Percentiles rank a stretch among this genome's conserved stretches.
These are phyloP conservation scores for Blastobotrys muscicola DNA, from an alignment of 805 yeast genomes.

Conservation along the genomic window DNA sequence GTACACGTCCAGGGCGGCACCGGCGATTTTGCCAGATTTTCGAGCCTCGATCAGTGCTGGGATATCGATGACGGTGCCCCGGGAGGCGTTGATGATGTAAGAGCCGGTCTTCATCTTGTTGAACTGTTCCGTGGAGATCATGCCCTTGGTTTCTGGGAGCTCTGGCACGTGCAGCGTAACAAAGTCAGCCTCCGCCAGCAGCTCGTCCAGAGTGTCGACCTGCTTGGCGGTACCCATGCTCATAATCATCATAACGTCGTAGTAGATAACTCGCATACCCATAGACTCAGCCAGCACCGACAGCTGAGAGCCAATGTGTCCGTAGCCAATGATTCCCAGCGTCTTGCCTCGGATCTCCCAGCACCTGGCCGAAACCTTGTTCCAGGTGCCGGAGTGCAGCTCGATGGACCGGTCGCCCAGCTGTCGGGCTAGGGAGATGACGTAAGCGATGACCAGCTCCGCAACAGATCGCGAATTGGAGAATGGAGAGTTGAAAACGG, in stretches of 20 bases:
- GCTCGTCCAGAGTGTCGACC: conserved; percentile 74
- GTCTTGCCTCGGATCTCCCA: conserved; percentile 99
- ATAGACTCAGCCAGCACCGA: conserved; percentile 94
- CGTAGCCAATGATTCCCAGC: conserved; percentile 93
- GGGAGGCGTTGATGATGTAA: conserved; percentile 87
- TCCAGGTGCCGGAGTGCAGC: conserved; percentile 95
- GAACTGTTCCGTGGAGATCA: conserved; percentile 83
- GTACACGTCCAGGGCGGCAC: conserved; percentile 93
- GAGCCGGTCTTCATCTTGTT: conserved; percentile 96
- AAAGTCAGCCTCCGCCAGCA: conserved; percentile 74
- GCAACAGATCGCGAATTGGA: conserved; percentile 98
- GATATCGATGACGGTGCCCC: conserved; percentile 96
- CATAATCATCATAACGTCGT: conserved; percentile 90
- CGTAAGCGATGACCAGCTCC: conserved; percentile 91
- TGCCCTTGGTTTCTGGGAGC: conserved; percentile 80
- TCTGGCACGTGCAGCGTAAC: conserved; percentile 93
- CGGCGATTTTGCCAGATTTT: conserved; percentile 89
- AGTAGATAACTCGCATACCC: conserved; percentile 94
- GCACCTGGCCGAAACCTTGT: conserved; percentile 87
- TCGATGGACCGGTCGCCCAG: conserved; percentile 94
- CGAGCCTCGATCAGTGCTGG: conserved; percentile 88
- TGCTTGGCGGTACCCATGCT: conserved; percentile 94
- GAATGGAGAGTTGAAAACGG: conserved; percentile 97
- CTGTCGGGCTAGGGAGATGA: conserved; percentile 91
- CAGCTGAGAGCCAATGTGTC: conserved; percentile 96